A percentile compares a stretch with the other conserved stretches of the same genome.
Conservation (phyloP, 441 rosid genomes). For the Gossypium gossypioides region DNA sequence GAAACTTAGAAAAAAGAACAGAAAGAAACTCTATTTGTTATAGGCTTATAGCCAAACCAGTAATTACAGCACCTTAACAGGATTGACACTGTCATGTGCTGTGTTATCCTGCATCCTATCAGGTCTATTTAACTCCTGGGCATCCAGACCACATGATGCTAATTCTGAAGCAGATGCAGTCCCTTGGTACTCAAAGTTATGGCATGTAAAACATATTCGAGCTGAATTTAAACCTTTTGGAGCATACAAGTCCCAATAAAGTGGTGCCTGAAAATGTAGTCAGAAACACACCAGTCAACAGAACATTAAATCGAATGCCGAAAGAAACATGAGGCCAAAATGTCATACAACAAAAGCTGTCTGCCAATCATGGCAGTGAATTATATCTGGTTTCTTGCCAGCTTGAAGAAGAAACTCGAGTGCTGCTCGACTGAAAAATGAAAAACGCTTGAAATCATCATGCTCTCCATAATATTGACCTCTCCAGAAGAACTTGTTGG, state of each 20-base stretch:
- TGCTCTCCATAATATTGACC: slow-evolving; percentile 84
- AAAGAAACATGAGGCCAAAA: slow-evolving; percentile 7
- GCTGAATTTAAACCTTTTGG: slow-evolving; percentile 91
- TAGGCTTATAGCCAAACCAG: neutral
- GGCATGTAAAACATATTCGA: slow-evolving; percentile 93
- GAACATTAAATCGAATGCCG: slow-evolving; percentile 7
- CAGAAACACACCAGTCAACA: neutral
- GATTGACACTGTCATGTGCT: slow-evolving; percentile 66
- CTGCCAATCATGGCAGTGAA: slow-evolving; percentile 99
- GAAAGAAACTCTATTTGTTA: neutral
- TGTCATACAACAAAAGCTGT: slow-evolving; percentile 84
- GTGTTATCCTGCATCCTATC: slow-evolving; percentile 95
- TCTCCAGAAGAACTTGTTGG: slow-evolving; percentile 88
- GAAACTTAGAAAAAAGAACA: neutral
- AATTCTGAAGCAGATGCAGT: slow-evolving; percentile 74
- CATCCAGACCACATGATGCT: slow-evolving; percentile 87
- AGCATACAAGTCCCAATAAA: slow-evolving; percentile 87
- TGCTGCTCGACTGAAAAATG: slow-evolving; percentile 90
- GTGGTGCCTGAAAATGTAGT: slow-evolving; percentile 59
- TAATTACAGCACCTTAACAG: slow-evolving; percentile 54
- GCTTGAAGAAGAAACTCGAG: slow-evolving; percentile 85
- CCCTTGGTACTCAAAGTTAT: slow-evolving; percentile 97
- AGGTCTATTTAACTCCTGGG: slow-evolving; percentile 71
- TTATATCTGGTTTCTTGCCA: slow-evolving; percentile 89
- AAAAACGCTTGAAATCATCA: slow-evolving; percentile 91